Conservation (phyloP, 1,139 yeast genomes). For the Taphrina sp. region DNA sequence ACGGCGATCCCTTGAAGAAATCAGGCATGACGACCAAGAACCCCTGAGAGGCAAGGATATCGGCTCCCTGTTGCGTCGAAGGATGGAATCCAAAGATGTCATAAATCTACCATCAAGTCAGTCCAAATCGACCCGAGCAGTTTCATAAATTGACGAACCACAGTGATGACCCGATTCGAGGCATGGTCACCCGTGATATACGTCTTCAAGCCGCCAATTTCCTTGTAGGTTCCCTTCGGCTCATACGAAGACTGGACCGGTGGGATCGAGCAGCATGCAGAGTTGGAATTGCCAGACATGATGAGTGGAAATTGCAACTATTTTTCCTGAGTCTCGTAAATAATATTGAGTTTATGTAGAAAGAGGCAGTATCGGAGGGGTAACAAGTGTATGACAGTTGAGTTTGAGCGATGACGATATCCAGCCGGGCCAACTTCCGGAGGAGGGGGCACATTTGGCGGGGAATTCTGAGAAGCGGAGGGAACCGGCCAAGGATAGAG, state of each 20-base stretch:
- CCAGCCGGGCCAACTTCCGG: too few species aligned
- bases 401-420: too few species aligned
- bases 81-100: constrained; percentile 38
- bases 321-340: too few species aligned
- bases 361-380: too few species aligned
- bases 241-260: constrained; percentile 20
- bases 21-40: constrained; percentile 39
- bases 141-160: background rate
- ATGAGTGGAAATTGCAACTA: too few species aligned
- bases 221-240: constrained; percentile 29
- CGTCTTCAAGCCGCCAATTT: constrained; percentile 32
- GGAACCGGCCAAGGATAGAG: too few species aligned
- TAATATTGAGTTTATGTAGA: too few species aligned
- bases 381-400: too few species aligned
- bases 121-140: too few species aligned
- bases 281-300: constrained; percentile 30
- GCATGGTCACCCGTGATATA: constrained; percentile 22
- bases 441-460: too few species aligned
- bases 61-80: constrained; percentile 38
- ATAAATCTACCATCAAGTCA: too few species aligned
- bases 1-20: constrained; percentile 37
- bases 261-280: constrained; percentile 31
- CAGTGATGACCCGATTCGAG: constrained; percentile 14
- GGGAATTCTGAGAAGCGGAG: too few species aligned
- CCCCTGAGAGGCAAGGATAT: constrained; percentile 36